Percentiles rank a stretch among this genome's conserved stretches.
phyloP scores from a whole-genome alignment of 2,329 filamentous ascomycete genomes.

The Exophiala mesophila region DNA sequence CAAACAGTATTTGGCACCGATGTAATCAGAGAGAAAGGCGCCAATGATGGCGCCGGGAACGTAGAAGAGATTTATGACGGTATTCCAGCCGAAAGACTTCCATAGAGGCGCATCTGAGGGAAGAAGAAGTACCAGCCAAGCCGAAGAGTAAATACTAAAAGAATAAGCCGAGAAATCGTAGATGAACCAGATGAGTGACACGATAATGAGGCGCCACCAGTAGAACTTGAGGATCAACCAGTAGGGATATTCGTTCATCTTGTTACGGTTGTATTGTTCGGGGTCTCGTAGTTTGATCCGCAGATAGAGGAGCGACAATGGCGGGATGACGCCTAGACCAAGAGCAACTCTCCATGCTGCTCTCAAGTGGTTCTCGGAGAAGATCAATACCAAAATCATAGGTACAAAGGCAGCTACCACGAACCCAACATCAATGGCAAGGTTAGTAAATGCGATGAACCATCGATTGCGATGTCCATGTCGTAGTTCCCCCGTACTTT shows the following conservation, averaged over 20 bases:
- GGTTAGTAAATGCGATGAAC: constrained; percentile 88
- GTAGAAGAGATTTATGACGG: constrained; percentile 83
- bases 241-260: constrained; percentile 59
- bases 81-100: constrained; percentile 81
- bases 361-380: constrained; percentile 58
- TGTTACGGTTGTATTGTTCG: constrained; percentile 67
- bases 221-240: constrained; percentile 60
- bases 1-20: constrained; percentile 73
- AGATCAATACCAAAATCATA: constrained; percentile 57
- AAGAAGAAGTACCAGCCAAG: constrained; percentile 56
- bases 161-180: constrained; percentile 83
- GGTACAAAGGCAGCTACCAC: constrained; percentile 75
- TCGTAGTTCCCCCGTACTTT: constrained; percentile 78
- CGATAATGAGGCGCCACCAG: constrained; percentile 64
- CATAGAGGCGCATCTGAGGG: constrained; percentile 60
- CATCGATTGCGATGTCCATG: constrained; percentile 76
- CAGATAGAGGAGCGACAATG: constrained; percentile 64
- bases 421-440: constrained; percentile 81
- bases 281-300: constrained; percentile 72
- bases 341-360: constrained; percentile 79
- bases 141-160: constrained; percentile 78
- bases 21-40: constrained; percentile 68
- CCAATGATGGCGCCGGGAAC: constrained; percentile 76
- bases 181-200: constrained; percentile 77
- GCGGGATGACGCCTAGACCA: constrained; percentile 73